phyloP scores from a whole-genome alignment of 2,329 filamentous ascomycete genomes.

The Aspergillus latus region DNA sequence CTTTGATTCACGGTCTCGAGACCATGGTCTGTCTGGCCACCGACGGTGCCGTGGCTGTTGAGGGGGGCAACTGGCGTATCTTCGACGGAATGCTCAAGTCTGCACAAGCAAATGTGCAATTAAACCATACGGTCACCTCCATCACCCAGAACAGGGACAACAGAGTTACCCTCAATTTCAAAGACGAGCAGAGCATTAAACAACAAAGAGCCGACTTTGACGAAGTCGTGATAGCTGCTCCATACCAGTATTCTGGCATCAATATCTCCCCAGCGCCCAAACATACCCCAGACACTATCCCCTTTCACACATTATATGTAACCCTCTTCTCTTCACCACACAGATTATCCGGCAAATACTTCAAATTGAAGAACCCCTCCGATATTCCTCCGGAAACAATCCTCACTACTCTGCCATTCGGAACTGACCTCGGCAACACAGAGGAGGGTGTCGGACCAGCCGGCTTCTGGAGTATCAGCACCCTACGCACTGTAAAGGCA shows the following conservation, averaged over 20 bases:
- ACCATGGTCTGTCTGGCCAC: constrained; percentile 91
- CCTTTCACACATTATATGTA: constrained; percentile 83
- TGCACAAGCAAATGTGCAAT: constrained; percentile 60
- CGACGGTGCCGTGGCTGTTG: constrained; percentile 74
- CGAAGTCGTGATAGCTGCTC: constrained; percentile 77
- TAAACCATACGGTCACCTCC: constrained; percentile 67
- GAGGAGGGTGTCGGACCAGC: constrained; percentile 65
- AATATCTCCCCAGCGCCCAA: constrained; percentile 45
- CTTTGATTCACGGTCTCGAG: constrained; percentile 82
- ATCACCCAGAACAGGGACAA: constrained; percentile 50
- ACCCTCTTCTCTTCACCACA: constrained; percentile 82
- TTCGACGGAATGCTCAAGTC: constrained; percentile 76
- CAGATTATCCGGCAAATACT: constrained; percentile 69
- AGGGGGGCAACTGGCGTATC: constrained; percentile 91
- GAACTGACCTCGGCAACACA: constrained; percentile 41
- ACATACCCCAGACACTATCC: constrained; percentile 69
- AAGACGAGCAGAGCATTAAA: constrained; percentile 11
- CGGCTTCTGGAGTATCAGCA: constrained; percentile 84
- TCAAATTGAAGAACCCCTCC: constrained; percentile 58
- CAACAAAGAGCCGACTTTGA: constrained; percentile 58
- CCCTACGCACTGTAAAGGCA: constrained; percentile 64
- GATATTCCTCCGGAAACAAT: constrained; percentile 67
- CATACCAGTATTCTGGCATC: constrained; percentile 78
- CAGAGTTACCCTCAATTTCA: constrained; percentile 47
- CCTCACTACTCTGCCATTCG: constrained; percentile 73